These are phyloP conservation scores for Thraustotheca clavata DNA, from an alignment of 352 stramenopile genomes.

Conservation along the genomic window DNA sequence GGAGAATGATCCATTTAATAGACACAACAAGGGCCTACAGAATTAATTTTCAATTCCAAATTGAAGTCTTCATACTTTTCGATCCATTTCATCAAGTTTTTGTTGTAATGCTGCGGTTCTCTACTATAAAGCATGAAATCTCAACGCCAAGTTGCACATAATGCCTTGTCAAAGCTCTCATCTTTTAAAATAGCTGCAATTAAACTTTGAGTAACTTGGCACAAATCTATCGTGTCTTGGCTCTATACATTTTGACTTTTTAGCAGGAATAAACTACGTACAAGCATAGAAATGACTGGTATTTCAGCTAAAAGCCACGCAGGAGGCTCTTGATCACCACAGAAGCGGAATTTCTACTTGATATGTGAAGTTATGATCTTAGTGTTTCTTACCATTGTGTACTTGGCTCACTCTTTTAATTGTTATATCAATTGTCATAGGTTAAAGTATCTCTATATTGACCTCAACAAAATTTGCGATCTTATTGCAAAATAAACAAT, in stretches of 20 bases:
- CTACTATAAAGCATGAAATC: too few species aligned
- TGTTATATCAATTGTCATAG: too few species aligned
- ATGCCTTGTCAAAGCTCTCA: neutral
- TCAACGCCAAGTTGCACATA: neutral
- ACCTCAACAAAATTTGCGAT: too few species aligned
- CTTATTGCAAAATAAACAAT: too few species aligned
- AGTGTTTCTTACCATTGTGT: too few species aligned
- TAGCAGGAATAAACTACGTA: neutral
- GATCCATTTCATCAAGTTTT: too few species aligned
- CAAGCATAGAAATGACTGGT: neutral
- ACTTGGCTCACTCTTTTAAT: too few species aligned
- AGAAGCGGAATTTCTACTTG: slow-evolving; percentile 21
- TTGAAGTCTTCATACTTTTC: too few species aligned
- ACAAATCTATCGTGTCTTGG: neutral
- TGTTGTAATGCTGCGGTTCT: too few species aligned
- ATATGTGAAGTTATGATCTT: too few species aligned
- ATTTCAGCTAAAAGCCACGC: slow-evolving; percentile 14
- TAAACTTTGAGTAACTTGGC: neutral
- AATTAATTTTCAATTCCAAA: too few species aligned
- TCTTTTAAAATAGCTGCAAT: neutral
- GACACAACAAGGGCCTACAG: slow-evolving; percentile 11
- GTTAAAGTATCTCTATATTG: too few species aligned
- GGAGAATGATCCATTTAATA: slow-evolving; percentile 14
- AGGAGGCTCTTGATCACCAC: slow-evolving; percentile 11
- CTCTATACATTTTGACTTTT: neutral